These are phyloP conservation scores for Mitragyna speciosa DNA, from an alignment of 257 asterid species.

Conservation along the genomic window DNA sequence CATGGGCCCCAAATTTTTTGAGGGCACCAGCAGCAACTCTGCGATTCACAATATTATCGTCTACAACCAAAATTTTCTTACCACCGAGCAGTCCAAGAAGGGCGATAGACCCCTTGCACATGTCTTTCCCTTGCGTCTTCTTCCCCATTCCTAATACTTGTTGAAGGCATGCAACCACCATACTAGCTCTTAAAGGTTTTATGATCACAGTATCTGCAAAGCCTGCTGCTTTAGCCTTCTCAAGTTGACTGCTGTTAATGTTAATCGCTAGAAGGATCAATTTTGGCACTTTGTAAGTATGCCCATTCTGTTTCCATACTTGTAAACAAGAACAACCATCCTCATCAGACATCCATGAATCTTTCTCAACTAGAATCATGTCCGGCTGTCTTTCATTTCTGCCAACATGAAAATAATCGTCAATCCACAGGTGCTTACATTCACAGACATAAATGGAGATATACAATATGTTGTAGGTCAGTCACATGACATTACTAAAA, in stretches of 20 bases:
- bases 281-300: slow-evolving; percentile 49
- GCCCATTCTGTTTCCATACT: slow-evolving; percentile 55
- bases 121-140: slow-evolving; percentile 42
- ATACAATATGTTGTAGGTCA: not conserved
- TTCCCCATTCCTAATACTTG: slow-evolving; percentile 62
- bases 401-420: slow-evolving; percentile 14
- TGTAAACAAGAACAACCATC: slow-evolving; percentile 35
- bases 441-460: not conserved
- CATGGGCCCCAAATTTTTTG: slow-evolving; percentile 76
- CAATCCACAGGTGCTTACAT: not conserved
- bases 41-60: slow-evolving; percentile 79
- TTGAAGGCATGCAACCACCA: slow-evolving; percentile 84
- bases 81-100: slow-evolving; percentile 65
- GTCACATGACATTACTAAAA: not conserved
- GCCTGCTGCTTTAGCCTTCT: slow-evolving; percentile 69
- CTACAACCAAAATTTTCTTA: slow-evolving; percentile 84
- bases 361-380: slow-evolving; percentile 76
- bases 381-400: slow-evolving; percentile 63
- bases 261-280: slow-evolving; percentile 85
- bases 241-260: slow-evolving; percentile 51
- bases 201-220: slow-evolving; percentile 74
- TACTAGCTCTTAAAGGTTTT: slow-evolving; percentile 87
- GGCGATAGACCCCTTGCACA: slow-evolving; percentile 30
- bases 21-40: slow-evolving; percentile 95
- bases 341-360: slow-evolving; percentile 63